Base-by-base conservation (phyloP, 768 basidiomycete species). In the Phaeolepiota aurea region DNA sequence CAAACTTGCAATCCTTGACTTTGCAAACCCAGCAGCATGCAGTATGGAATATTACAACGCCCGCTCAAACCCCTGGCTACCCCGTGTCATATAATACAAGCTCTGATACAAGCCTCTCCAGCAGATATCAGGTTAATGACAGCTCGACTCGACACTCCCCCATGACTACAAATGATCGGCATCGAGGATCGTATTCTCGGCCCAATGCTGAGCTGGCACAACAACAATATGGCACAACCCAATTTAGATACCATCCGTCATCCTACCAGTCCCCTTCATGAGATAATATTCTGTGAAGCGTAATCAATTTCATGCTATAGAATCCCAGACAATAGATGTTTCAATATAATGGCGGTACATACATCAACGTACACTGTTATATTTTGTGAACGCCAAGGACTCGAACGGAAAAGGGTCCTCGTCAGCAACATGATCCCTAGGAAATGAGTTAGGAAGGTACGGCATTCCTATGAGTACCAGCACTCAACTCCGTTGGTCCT, bases 401-500 rank as follows among this genome's bases (percentile, higher is more conserved):
- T 64, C 66, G 59, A 86, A 93, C 3, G 77, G 73, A 50, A 89
- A 83, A 9, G 79, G 76, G 49, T 90, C 88, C 35, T 81, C 82
- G 38, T 79, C 69, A 18, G 66, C 53, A 7, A 61, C 58, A n/a
- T 55, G 53, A 20, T 76, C 72, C 53, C 71, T 72, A 41, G 32
- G 46, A 11, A 13, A 18, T 11, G 18, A 46, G 31, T 40, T 10
- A 43, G 19, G 25, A 18, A 20, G 20, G 34, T 22, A 36, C 33
- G 33, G 33, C 33, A 7, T 35, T 5, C 15, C 15, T 9, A 54
- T 58, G 40, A 55, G n/a, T n/a, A n/a, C n/a, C n/a, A n/a, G n/a
- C n/a, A n/a, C n/a, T n/a, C n/a, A n/a, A 93, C 93, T 84, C 85
- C 4, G 79, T 59, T 2, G 90, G 87, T 0, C 91, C 94, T 40